Base-by-base conservation (phyloP, 176 grass and related monocot species). In the Bromus sterilis region DNA sequence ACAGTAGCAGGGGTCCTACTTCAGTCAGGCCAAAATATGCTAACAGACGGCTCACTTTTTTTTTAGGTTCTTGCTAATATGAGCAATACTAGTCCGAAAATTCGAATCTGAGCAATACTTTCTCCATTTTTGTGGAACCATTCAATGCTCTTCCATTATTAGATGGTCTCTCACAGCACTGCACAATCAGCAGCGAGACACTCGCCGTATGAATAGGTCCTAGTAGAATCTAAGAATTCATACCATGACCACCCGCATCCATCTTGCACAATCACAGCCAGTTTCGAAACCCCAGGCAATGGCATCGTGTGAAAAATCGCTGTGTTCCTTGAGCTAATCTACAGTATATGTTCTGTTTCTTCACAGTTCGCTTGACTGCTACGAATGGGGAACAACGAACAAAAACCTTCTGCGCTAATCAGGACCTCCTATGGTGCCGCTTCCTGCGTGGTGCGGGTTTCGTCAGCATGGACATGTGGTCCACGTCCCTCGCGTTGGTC, bases 381-480 rank as follows among this genome's bases (percentile, higher is more conserved):
- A 77, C 64, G 26, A 18, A 41, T 10, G 9, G 24, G 35, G 12
- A 1, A n/a, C n/a, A 20, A 31, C 12, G 2, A 20, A 71, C 40
- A 71, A 71, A 46, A 71, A 13, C 25, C 18, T 16, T 10, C 13
- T 53, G 7, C 6, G 5, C 66, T 48, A 44, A 25, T 91, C 63
- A 91, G 40, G 13, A 73, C 35, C 82, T 86, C 66, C 92, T 70
- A 46, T 82, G 86, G 77, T 93, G 84, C 55, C 88, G 91, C 62
- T 70, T 89, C 83, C 90, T 99, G 33, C 82, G 93, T 2, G 87
- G 80, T 29, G 48, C 48, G 2, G 82, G 84, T 69, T 86, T 93
- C 25, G 69, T 71, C 84, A 95, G 67, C 86, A 86, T 59, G 68
- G 91, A 88, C 53, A 93, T 91, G 56, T 65, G 84, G 55, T 95